Base-by-base conservation (phyloP, 176 grass and related monocot species). In the Eragrostis nindensis region DNA sequence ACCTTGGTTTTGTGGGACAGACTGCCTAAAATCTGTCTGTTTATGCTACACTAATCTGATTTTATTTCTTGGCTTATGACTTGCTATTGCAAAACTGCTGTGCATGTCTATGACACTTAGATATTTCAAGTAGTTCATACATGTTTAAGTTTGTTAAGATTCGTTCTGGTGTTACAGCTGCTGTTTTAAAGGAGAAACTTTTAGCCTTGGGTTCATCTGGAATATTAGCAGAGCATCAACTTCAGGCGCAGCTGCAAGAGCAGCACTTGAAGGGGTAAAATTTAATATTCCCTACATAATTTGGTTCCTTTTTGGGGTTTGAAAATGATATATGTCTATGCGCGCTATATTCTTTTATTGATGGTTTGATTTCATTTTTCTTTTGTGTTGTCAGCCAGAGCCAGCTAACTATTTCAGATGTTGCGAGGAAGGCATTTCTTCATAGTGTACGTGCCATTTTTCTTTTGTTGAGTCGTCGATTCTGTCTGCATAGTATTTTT, bases 401-500 rank as follows among this genome's bases (percentile, higher is more conserved):
- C 76, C 91, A 99, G 70, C 78, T 95, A 88, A 99, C 96, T 64
- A 99, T 99, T 80, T 95, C 96, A 67, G 96, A 99, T 84, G 92
- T 99, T 83, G 96, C 96, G 91, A 89, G 96, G 71, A 99, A 99
- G 76, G 92, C 96, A 40, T 99, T 99, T 69, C 96, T 99, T 85
- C 92, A 95, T 61, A 99, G 92, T 88, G 96, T 99, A 93, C n/a
- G 90, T 82, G 79, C 24, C 45, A 62, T 43, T 65, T 59, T 32
- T 59, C 12, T 90, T 76, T 85, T n/a, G n/a, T n/a, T n/a, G 38
- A 36, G 32, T 36, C 32, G 32, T 43, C 78, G 27, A 46, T n/a
- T n/a, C 62, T 62, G 29, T 49, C 60, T 60, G 26, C 47, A 66
- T 73, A 65, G 12, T 80, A 56, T 68, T 81, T 19, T 71, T 77